Conservation (phyloP, 148 eudicot genomes). For the Silene conica region DNA sequence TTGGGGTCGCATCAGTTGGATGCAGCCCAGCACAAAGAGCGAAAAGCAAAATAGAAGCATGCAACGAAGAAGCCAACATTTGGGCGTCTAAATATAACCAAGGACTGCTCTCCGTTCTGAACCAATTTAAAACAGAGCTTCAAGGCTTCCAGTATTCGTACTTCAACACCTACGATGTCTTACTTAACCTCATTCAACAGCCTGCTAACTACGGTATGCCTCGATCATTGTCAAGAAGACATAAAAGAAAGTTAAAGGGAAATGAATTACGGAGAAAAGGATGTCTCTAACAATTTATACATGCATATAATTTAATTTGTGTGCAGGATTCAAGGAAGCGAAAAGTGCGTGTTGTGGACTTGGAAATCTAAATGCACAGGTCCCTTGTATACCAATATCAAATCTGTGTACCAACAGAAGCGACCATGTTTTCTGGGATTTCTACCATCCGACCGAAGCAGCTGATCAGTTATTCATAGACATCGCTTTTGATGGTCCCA, state of each 20-base stretch:
- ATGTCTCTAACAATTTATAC: not conserved
- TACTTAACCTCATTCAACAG: slow-evolving; percentile 39
- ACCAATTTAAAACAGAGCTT: slow-evolving; percentile 35
- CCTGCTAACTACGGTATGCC: slow-evolving; percentile 54
- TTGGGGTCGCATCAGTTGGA: slow-evolving; percentile 55
- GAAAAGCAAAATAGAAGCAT: slow-evolving; percentile 33
- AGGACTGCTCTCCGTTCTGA: slow-evolving; percentile 40
- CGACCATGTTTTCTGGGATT: slow-evolving; percentile 78
- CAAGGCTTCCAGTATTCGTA: slow-evolving; percentile 43
- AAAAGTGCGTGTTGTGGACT: slow-evolving; percentile 84
- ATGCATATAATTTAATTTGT: not conserved
- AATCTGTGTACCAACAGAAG: slow-evolving; percentile 58
- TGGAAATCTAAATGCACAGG: slow-evolving; percentile 56
- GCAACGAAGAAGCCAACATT: slow-evolving; percentile 52
- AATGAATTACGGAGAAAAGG: not conserved
- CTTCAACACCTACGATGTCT: slow-evolving; percentile 44
- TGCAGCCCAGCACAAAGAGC: slow-evolving; percentile 64
- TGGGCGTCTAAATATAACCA: slow-evolving; percentile 56
- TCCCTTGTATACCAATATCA: slow-evolving; percentile 61
- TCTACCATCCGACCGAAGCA: slow-evolving; percentile 77
- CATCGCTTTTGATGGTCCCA: slow-evolving; percentile 38
- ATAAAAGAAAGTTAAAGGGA: not conserved
- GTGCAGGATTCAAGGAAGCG: slow-evolving; percentile 65
- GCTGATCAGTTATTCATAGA: slow-evolving; percentile 45
- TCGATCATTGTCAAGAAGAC: not conserved